phyloP scores from a whole-genome alignment of 2,329 filamentous ascomycete species.

The Fusarium pseudonygamai region DNA sequence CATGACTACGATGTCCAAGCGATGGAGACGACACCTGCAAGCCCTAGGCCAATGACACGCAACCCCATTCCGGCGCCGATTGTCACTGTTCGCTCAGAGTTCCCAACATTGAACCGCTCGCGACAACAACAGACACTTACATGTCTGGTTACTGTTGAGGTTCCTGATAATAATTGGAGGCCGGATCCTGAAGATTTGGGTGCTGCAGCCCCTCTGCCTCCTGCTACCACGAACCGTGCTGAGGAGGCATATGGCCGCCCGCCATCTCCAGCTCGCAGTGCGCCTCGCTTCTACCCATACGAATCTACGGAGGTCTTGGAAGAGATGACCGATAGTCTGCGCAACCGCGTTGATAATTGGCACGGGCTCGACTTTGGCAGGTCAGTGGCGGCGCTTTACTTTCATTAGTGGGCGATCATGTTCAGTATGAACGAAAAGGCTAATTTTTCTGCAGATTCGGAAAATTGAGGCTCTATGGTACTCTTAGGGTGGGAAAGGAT shows the following conservation, averaged over 20 bases:
- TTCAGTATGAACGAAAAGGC: neutral
- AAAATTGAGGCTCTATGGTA: slow-evolving; percentile 88
- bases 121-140: slow-evolving; percentile 95
- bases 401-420: neutral
- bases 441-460: slow-evolving; percentile 73
- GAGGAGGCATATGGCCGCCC: slow-evolving; percentile 65
- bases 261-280: slow-evolving; percentile 67
- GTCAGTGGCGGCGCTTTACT: slow-evolving; percentile 52
- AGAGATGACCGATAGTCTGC: slow-evolving; percentile 85
- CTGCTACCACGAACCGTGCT: slow-evolving; percentile 53
- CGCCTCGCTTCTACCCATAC: slow-evolving; percentile 72
- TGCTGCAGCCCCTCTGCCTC: slow-evolving; percentile 55
- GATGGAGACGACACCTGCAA: slow-evolving; percentile 87
- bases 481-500: slow-evolving; percentile 93
- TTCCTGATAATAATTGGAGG: slow-evolving; percentile 90
- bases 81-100: slow-evolving; percentile 96
- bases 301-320: slow-evolving; percentile 81
- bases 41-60: slow-evolving; percentile 74
- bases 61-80: slow-evolving; percentile 91
- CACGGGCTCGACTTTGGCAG: slow-evolving; percentile 92
- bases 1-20: slow-evolving; percentile 97
- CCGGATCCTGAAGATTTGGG: slow-evolving; percentile 84
- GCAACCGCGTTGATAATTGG: slow-evolving; percentile 95
- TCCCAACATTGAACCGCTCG: slow-evolving; percentile 90
- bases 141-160: slow-evolving; percentile 92